Conservation (phyloP, 495 filamentous ascomycete genomes). For the Aspergillus steynii region DNA sequence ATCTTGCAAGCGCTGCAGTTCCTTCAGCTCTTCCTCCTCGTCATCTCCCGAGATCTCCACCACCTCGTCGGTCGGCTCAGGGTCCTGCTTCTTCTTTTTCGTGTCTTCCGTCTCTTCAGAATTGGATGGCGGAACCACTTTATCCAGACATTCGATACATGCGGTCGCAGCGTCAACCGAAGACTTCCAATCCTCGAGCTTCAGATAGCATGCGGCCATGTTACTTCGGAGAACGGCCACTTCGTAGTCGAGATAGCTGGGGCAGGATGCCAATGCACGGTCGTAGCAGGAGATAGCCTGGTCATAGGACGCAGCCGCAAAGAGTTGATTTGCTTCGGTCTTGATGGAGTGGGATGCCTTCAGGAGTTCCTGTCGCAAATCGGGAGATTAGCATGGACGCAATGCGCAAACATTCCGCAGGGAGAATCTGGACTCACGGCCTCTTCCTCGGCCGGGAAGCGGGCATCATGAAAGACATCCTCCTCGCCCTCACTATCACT, state of each 20-base stretch:
- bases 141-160: constrained; percentile 70
- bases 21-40: constrained; percentile 60
- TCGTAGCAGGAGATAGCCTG: constrained; percentile 90
- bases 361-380: constrained; percentile 57
- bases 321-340: constrained; percentile 74
- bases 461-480: constrained; percentile 50
- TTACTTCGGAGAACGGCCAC: constrained; percentile 85
- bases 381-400: background rate
- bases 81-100: constrained; percentile 23
- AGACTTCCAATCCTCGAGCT: constrained; percentile 83
- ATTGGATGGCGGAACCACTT: constrained; percentile 49
- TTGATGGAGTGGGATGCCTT: constrained; percentile 75
- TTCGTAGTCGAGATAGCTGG: constrained; percentile 87
- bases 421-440: constrained; percentile 48
- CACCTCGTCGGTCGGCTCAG: constrained; percentile 32
- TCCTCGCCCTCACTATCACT: constrained; percentile 34
- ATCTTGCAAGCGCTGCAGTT: constrained; percentile 50
- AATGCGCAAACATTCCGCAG: background rate
- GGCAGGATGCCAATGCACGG: constrained; percentile 76
- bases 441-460: constrained; percentile 77
- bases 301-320: constrained; percentile 68
- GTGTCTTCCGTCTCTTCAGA: constrained; percentile 11
- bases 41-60: constrained; percentile 56
- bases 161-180: constrained; percentile 72
- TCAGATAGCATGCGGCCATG: constrained; percentile 86